A percentile compares a stretch with the other conserved stretches of the same genome.
Evolutionary conservation across 495 filamentous ascomycete species (phyloP).

Genomic region (Rusavskia elegans): DNA sequence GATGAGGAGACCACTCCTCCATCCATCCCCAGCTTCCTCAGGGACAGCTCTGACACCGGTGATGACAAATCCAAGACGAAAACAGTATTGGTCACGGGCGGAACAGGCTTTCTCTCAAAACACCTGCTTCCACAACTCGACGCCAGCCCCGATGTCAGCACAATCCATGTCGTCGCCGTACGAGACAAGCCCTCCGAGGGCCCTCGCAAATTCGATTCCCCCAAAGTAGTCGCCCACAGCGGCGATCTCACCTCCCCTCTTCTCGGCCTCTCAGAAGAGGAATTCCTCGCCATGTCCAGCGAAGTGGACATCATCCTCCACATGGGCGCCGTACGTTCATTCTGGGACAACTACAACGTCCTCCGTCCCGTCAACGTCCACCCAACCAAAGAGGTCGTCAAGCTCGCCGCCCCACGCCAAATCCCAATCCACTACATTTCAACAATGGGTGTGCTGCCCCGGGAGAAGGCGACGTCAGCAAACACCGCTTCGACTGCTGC

Average conservation of each 20-base stretch:
- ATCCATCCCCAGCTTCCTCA: neutral
- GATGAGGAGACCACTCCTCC: slow-evolving; percentile 14
- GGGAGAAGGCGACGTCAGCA: neutral
- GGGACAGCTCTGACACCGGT: too few species aligned
- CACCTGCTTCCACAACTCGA: neutral
- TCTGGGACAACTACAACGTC: slow-evolving; percentile 23
- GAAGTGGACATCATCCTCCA: slow-evolving; percentile 26
- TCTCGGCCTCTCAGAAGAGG: slow-evolving; percentile 19
- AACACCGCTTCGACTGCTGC: slow-evolving; percentile 4
- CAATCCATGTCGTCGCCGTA: neutral
- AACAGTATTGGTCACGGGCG: neutral
- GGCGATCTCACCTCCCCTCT: slow-evolving; percentile 19
- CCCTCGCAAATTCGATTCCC: too few species aligned
- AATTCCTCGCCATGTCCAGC: slow-evolving; percentile 9
- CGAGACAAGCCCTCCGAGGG: too few species aligned
- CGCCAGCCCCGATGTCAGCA: neutral
- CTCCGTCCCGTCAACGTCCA: slow-evolving; percentile 22
- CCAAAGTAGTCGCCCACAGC: slow-evolving; percentile 3
- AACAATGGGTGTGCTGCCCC: slow-evolving; percentile 14
- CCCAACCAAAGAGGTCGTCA: neutral
- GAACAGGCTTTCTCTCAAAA: neutral
- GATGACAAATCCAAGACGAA: neutral
- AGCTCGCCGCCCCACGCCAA: slow-evolving; percentile 13
- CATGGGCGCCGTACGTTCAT: slow-evolving; percentile 25
- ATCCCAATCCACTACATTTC: slow-evolving; percentile 31